Evolutionary conservation across 225 moss, liverwort and hornwort genomes (phyloP).

Genomic region (Straminergon stramineum): DNA sequence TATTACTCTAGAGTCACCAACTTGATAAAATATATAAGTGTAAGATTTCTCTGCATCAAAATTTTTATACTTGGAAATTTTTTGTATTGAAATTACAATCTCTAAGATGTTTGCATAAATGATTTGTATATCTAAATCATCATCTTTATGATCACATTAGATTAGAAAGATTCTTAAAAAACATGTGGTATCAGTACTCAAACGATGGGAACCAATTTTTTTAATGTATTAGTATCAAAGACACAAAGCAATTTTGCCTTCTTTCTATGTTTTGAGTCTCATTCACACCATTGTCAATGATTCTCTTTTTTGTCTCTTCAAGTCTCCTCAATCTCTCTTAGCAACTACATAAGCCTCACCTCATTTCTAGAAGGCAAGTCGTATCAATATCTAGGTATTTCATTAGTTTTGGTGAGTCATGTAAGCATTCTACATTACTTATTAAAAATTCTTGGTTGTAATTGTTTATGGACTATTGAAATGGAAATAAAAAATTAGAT

Average conservation of each 20-base stretch:
- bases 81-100: neutral
- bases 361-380: neutral
- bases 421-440: neutral
- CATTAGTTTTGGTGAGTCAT: no score
- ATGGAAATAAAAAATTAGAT: neutral
- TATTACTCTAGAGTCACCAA: neutral
- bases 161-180: neutral
- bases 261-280: fast-evolving
- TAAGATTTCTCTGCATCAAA: neutral
- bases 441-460: neutral
- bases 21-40: fast-evolving
- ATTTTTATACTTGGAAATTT: neutral
- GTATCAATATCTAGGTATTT: neutral
- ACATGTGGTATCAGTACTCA: neutral
- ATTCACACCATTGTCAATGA: neutral
- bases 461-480: neutral
- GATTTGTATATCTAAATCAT: neutral
- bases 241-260: neutral
- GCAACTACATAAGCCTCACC: neutral
- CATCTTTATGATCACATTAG: neutral
- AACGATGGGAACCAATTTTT: neutral
- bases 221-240: no score
- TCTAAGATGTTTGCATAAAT: neutral
- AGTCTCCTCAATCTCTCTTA: neutral
- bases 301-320: neutral